Evolutionary conservation across 1,284 basidiomycete genomes (phyloP).

Genomic region (Trametes sp.): DNA sequence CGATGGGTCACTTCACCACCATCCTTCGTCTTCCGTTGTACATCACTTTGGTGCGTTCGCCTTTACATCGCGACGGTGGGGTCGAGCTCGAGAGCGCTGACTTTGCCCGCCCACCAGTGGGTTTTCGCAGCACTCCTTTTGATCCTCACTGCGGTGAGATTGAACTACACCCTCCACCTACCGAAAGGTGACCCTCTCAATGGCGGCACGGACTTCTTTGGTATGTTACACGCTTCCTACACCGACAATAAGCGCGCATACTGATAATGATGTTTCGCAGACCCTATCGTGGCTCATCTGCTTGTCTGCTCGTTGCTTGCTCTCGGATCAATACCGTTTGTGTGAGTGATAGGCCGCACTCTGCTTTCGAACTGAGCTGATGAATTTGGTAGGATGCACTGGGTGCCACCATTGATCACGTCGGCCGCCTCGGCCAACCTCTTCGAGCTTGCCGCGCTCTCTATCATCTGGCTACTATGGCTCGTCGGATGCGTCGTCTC

Average conservation of each 20-base stretch:
- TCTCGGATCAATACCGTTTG: constrained; percentile 62
- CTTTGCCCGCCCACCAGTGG: constrained; percentile 44
- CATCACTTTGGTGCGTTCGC: constrained; percentile 28
- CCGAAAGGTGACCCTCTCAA: constrained; percentile 64
- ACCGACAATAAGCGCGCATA: background rate
- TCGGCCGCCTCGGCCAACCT: constrained; percentile 35
- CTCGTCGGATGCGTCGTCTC: constrained; percentile 67
- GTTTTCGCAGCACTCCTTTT: constrained; percentile 65
- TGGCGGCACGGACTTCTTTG: constrained; percentile 63
- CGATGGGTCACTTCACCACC: constrained; percentile 25
- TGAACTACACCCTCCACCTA: constrained; percentile 72
- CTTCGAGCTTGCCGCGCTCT: constrained; percentile 63
- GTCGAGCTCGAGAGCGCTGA: background rate
- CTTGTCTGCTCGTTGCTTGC: constrained; percentile 65
- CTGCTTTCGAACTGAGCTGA: constrained; percentile 46
- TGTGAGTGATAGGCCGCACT: constrained; percentile 50
- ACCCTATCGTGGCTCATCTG: constrained; percentile 71
- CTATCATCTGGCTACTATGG: constrained; percentile 71
- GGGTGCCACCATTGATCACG: constrained; percentile 16
- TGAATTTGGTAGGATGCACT: constrained; percentile 38
- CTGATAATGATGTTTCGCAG: no score
- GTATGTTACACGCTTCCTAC: constrained; percentile 42
- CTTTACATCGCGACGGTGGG: background rate
- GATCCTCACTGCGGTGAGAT: constrained; percentile 60
- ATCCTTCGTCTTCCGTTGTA: constrained; percentile 34